Evolutionary conservation across 768 basidiomycete genomes (phyloP), one percentile per base, ranked within the genome.

Genomic region (Suillus plorans): DNA sequence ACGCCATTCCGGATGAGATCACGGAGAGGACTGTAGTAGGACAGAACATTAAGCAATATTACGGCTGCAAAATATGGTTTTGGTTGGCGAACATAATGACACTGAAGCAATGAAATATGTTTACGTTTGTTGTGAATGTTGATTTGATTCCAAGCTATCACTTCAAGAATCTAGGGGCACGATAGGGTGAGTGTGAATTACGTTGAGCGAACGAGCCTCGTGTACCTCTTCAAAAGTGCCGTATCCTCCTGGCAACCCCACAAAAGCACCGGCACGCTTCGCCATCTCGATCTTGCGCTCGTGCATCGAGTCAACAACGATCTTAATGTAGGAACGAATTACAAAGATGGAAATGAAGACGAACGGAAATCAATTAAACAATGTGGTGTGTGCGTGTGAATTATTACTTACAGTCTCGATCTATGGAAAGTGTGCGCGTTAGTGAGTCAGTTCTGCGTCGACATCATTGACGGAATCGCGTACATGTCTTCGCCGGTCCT

Each of bases 241-340:
- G 72, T 88, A 97, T 0, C 97, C 97, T 22, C 97, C 97, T 1
- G 97, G 96, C 22, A 99, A 80, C 13, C 89, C 93, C 56, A 98
- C 79, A 70, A 99, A 99, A 0, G 88, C 95, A 20, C 84, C 82
- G 0, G 86, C 86, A 10, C 90, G 81, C 67, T 85, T 85, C 0
- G 96, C 95, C 95, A 99, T 97, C 73, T 91, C 88, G 10, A 91
- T 82, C 72, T 98, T 98, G 16, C 96, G 87, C 70, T 95, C 88
- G 67, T 93, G 92, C 91, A 94, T 95, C 0, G 90, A 90, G 65
- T 86, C 79, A 2, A 94, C 92, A 8, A 94, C 74, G 61, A 94
- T 80, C 86, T 59, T 90, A 59, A 61, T 66, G 66, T n/a, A 53
- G 49, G 44, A 59, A 44, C 6, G 31, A 37, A 34, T 34, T 18